phyloP scores from a whole-genome alignment of 1,284 basidiomycete species.

The Puccinia hordei region DNA sequence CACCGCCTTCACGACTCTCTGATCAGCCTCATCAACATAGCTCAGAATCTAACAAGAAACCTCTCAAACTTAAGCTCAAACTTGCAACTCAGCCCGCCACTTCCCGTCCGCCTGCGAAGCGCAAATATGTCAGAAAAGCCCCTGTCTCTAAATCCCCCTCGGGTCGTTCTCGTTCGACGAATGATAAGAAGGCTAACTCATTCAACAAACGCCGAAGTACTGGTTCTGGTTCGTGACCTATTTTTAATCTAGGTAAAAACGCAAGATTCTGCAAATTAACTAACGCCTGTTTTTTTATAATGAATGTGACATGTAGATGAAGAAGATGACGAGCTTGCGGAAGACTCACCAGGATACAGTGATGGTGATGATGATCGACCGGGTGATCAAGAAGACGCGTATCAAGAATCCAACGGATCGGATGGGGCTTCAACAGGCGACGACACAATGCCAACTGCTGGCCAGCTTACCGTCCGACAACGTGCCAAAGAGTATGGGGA shows the following conservation, averaged over 20 bases:
- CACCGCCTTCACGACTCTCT: slow-evolving; percentile 36
- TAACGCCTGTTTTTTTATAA: not conserved
- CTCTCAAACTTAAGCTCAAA: slow-evolving; percentile 49
- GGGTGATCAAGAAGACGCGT: slow-evolving; percentile 13
- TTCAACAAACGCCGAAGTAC: slow-evolving; percentile 10
- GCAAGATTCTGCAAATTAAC: not conserved
- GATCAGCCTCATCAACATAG: slow-evolving; percentile 15
- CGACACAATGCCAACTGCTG: slow-evolving; percentile 15
- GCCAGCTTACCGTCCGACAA: slow-evolving; percentile 45
- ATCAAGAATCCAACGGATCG: slow-evolving; percentile 41
- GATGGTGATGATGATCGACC: slow-evolving; percentile 17
- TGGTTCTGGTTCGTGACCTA: not conserved
- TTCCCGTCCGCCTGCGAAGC: slow-evolving; percentile 10
- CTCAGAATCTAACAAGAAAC: slow-evolving; percentile 33
- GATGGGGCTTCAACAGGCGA: slow-evolving; percentile 23
- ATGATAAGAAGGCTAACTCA: slow-evolving; percentile 25
- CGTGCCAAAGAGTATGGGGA: slow-evolving; percentile 50
- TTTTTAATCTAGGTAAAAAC: not conserved
- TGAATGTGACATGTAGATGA: slow-evolving; percentile 14
- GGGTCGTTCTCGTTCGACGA: slow-evolving; percentile 20
- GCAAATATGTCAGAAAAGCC: slow-evolving; percentile 40
- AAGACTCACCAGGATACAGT: slow-evolving; percentile 28
- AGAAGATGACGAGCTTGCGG: slow-evolving; percentile 48
- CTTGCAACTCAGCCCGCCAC: slow-evolving; percentile 35
- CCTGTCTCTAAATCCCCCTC: slow-evolving; percentile 13